Percentiles rank a stretch among this genome's conserved stretches.
Conservation (phyloP, 352 stramenopile species). For the Achlya hypogyna region DNA sequence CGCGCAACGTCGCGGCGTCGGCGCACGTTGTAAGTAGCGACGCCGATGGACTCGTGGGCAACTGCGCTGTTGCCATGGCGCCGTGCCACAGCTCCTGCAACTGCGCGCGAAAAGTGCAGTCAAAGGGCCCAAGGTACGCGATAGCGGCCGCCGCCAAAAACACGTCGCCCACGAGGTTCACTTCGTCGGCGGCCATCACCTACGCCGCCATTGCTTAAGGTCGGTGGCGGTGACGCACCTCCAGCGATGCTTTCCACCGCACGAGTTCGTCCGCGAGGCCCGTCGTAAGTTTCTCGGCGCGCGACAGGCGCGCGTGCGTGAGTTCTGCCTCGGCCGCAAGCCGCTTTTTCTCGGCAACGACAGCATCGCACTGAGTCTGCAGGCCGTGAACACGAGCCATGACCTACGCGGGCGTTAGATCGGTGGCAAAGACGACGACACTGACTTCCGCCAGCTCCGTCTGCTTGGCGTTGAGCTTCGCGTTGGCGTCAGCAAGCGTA, state of each 20-base stretch:
- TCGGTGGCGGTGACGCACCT: slow-evolving; percentile 29
- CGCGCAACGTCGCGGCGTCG: slow-evolving; percentile 71
- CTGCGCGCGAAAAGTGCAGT: slow-evolving; percentile 29
- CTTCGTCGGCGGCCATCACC: slow-evolving; percentile 24
- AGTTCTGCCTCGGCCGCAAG: slow-evolving; percentile 54
- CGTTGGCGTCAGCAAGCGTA: slow-evolving; percentile 61
- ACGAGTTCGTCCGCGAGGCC: slow-evolving; percentile 61
- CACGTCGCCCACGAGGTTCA: slow-evolving; percentile 43
- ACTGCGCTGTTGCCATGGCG: slow-evolving; percentile 21
- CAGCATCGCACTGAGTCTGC: slow-evolving; percentile 52
- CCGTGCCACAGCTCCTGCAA: slow-evolving; percentile 33
- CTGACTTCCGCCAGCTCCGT: slow-evolving; percentile 39
- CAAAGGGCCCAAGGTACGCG: slow-evolving; percentile 59
- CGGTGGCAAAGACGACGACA: not conserved
- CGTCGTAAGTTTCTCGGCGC: slow-evolving; percentile 50
- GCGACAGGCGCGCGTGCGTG: slow-evolving; percentile 41
- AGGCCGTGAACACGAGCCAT: slow-evolving; percentile 40
- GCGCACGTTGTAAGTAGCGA: slow-evolving; percentile 60
- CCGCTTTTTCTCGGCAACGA: slow-evolving; percentile 53
- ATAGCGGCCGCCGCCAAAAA: slow-evolving; percentile 56
- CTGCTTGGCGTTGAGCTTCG: slow-evolving; percentile 56
- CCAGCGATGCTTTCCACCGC: slow-evolving; percentile 57
- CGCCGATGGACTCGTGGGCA: slow-evolving; percentile 39
- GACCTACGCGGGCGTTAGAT: slow-evolving; percentile 9
- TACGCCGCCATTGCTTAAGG: not conserved